Evolutionary conservation across 73 alveolate genomes (phyloP).

Genomic region (Tetrahymena malaccensis): DNA sequence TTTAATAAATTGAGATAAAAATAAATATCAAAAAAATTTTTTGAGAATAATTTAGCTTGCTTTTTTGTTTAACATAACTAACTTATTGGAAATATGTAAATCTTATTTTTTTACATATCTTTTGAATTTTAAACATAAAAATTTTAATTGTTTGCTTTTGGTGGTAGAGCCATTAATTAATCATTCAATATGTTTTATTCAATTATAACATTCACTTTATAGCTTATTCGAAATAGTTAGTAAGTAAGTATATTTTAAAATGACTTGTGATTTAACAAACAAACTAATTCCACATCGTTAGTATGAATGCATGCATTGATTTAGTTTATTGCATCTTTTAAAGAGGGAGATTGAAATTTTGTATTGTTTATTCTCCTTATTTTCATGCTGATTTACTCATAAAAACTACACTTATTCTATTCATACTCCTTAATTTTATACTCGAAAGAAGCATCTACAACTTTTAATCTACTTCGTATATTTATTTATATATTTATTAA

Average conservation of each 20-base stretch:
- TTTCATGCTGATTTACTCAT: neutral
- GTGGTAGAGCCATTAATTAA: too few species aligned
- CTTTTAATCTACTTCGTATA: neutral
- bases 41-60: neutral
- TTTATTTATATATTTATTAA: too few species aligned
- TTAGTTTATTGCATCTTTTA: neutral
- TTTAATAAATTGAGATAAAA: neutral
- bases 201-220: too few species aligned
- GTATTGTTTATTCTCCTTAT: neutral
- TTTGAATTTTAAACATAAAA: too few species aligned
- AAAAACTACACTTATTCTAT: neutral
- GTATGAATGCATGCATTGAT: too few species aligned
- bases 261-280: neutral
- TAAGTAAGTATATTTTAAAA: too few species aligned
- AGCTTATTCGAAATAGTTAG: neutral
- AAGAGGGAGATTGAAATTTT: neutral
- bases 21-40: neutral
- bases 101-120: too few species aligned
- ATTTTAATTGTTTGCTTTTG: too few species aligned
- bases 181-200: too few species aligned
- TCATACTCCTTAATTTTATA: neutral
- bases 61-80: neutral
- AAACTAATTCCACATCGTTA: neutral
- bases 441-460: neutral
- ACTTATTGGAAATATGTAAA: neutral